Base-by-base conservation (phyloP, 352 stramenopile species). In the Pythium brachiatum region DNA sequence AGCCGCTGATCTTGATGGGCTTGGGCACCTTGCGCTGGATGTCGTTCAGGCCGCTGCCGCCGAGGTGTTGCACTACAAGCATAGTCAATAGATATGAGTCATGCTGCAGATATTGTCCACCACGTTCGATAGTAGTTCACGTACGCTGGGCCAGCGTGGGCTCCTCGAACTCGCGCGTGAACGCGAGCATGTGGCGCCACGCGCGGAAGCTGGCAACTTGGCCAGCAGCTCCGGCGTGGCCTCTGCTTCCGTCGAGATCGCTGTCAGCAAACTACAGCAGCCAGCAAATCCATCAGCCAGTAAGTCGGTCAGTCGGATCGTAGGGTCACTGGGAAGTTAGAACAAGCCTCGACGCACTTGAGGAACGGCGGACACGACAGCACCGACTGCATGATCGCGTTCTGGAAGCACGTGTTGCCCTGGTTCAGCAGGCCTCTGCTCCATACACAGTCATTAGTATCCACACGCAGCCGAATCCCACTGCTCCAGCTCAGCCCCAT, bases 331-430 rank as follows among this genome's bases (percentile, higher is more conserved):
- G n/a, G n/a, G n/a, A n/a, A n/a, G n/a, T n/a, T n/a, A n/a, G n/a
- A n/a, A n/a, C n/a, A n/a, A 52, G 0, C 2, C 34, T 31, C 31
- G 46, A 78, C 77, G 39, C 60, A 94, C 85, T 94, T 94, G 46
- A 92, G 68, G 41, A 92, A 92, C 32, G 83, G 86, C 20, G 83
- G 73, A 59, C 86, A 94, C 16, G 81, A 75, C 23, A 94, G 66
- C 16, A 94, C 68, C 9, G 83, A 92, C 74, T 94, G 86, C 70
- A 94, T 74, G 53, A 92, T 94, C 13, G 90, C 86, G 59, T 94
- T 94, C 73, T 94, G 86, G 69, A 94, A 94, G 70, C 86, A 94
- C 55, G 86, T 94, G 57, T 94, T 94, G 68, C 86, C 86, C 57
- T 94, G 86, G 58, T 94, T 94, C 66, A 92, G 65, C 13, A 94